A percentile compares a stretch with the other conserved stretches of the same genome.
These are phyloP conservation scores for Trichoderma oligosporum DNA, from an alignment of 2,329 filamentous ascomycete genomes.

Conservation along the genomic window DNA sequence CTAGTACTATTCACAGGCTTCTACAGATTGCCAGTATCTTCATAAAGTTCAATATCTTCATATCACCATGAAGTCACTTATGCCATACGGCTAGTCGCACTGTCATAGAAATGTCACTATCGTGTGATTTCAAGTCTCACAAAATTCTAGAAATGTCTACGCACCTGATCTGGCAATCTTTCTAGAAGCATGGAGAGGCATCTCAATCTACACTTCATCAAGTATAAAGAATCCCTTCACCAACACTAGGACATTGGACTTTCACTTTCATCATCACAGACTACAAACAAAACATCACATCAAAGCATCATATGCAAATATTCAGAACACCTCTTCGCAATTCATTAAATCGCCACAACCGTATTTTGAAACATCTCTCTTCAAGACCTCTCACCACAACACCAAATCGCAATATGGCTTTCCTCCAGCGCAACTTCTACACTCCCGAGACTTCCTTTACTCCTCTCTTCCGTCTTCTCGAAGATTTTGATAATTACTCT, in stretches of 20 bases:
- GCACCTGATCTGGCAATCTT: background rate
- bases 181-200: background rate
- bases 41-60: background rate
- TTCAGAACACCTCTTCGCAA: constrained; percentile 2
- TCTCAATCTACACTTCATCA: background rate
- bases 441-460: constrained; percentile 44
- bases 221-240: constrained; percentile 10
- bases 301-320: background rate
- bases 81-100: background rate
- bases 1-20: background rate
- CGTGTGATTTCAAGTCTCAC: background rate
- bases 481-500: constrained; percentile 54
- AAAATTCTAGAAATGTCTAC: background rate
- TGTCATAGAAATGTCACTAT: background rate
- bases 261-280: background rate
- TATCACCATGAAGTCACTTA: background rate
- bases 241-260: background rate
- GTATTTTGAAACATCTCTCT: background rate
- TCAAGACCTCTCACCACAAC: background rate
- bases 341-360: background rate
- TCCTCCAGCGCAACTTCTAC: constrained; percentile 48
- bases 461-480: constrained; percentile 56
- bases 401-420: constrained; percentile 44
- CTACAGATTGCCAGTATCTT: background rate
- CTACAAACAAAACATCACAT: background rate